These are phyloP conservation scores for Holtermanniella nyarrowii DNA, from an alignment of 768 basidiomycete species.

Conservation along the genomic window DNA sequence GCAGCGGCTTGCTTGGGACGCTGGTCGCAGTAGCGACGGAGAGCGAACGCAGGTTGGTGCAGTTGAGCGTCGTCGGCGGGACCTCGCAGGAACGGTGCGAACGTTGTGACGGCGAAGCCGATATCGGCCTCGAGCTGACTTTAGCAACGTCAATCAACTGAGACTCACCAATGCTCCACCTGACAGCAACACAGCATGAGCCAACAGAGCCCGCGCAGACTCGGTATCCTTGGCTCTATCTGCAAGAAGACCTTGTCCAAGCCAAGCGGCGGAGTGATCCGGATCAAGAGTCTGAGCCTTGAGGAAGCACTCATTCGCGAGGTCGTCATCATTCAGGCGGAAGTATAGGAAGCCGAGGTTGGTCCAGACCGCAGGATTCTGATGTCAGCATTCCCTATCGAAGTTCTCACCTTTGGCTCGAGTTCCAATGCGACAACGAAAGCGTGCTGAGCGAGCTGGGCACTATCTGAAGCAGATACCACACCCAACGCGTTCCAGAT, in stretches of 20 bases:
- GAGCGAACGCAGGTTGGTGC: slow-evolving; percentile 66
- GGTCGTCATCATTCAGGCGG: slow-evolving; percentile 61
- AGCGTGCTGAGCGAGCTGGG: slow-evolving; percentile 76
- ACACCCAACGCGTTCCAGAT: slow-evolving; percentile 81
- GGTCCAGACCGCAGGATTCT: slow-evolving; percentile 72
- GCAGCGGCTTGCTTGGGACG: slow-evolving; percentile 62
- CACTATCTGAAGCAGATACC: slow-evolving; percentile 55
- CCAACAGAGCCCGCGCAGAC: slow-evolving; percentile 54
- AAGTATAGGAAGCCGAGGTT: slow-evolving; percentile 82
- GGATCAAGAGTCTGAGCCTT: slow-evolving; percentile 86
- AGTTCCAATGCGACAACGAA: slow-evolving; percentile 81
- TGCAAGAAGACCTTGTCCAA: slow-evolving; percentile 55
- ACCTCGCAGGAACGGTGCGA: slow-evolving; percentile 41
- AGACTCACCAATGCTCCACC: slow-evolving; percentile 37
- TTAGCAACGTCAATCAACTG: background rate
- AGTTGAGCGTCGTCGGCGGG: slow-evolving; percentile 45
- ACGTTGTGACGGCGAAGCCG: slow-evolving; percentile 57
- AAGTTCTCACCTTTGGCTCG: slow-evolving; percentile 58
- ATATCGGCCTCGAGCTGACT: slow-evolving; percentile 69
- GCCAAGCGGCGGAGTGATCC: slow-evolving; percentile 78
- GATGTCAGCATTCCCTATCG: background rate
- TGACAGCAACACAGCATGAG: slow-evolving; percentile 40
- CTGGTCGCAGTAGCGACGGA: slow-evolving; percentile 63
- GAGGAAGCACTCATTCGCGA: slow-evolving; percentile 76
- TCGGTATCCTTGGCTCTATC: slow-evolving; percentile 42